phyloP scores from a whole-genome alignment of 2,329 filamentous ascomycete species.

The Hypoxylon sp. region DNA sequence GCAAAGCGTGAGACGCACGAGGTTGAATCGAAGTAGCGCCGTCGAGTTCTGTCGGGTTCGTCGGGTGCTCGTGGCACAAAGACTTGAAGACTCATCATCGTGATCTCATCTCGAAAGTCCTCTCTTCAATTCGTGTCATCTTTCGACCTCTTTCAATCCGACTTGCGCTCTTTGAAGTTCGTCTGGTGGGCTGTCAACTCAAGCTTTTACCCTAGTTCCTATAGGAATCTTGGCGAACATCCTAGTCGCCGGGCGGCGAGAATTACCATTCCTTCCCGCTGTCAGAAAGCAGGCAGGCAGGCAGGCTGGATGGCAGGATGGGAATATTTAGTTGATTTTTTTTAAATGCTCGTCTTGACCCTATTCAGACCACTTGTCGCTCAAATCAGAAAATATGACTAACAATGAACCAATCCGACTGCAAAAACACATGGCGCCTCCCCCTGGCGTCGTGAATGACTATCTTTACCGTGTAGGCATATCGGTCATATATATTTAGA shows the following conservation, averaged over 20 bases:
- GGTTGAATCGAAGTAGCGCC: conserved; percentile 6
- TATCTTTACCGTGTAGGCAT: conserved; percentile 25
- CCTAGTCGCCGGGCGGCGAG: too few relatives aligned
- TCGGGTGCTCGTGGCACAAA: too few relatives aligned
- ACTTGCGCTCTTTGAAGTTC: too few relatives aligned
- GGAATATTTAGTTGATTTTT: conserved; percentile 3
- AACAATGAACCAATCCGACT: conserved; percentile 6
- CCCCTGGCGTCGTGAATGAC: conserved; percentile 19
- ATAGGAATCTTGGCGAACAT: conserved; percentile 16
- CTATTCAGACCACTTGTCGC: background rate
- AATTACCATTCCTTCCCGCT: too few relatives aligned
- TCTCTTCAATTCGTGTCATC: too few relatives aligned
- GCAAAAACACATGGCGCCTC: background rate
- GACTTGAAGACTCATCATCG: too few relatives aligned
- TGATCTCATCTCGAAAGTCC: too few relatives aligned
- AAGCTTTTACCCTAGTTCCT: conserved; percentile 23
- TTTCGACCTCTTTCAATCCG: too few relatives aligned
- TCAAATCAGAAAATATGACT: conserved; percentile 20
- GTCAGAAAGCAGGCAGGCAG: background rate
- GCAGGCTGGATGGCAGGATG: background rate
- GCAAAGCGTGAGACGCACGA: conserved; percentile 1
- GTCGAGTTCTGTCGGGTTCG: too few relatives aligned
- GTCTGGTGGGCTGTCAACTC: too few relatives aligned
- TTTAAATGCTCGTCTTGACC: background rate
- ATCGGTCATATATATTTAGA: conserved; percentile 37